Conservation (phyloP, 2,329 filamentous ascomycete genomes). For the Aspergillus aculeatus region DNA sequence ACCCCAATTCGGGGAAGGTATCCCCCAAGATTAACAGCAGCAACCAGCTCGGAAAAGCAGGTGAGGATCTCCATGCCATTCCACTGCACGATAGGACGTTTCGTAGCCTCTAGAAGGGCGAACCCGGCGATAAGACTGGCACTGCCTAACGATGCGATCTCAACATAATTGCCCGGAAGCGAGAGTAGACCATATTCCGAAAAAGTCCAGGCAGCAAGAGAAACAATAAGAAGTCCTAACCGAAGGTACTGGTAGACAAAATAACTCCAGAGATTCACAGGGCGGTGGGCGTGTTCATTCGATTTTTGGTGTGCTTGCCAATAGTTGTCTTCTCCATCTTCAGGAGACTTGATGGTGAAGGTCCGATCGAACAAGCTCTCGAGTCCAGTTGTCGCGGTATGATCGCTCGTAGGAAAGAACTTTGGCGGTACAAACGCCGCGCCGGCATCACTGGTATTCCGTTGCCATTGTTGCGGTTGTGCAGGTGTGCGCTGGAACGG, state of each 20-base stretch:
- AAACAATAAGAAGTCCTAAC: conserved; percentile 29
- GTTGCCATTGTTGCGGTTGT: conserved; percentile 24
- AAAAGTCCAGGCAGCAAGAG: conserved; percentile 33
- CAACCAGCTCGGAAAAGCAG: conserved; percentile 38
- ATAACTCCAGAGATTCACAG: conserved; percentile 15
- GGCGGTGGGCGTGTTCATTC: conserved; percentile 4
- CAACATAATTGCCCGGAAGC: conserved; percentile 39
- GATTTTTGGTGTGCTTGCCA: conserved; percentile 19
- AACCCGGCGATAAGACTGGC: conserved; percentile 43
- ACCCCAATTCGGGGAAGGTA: conserved; percentile 28
- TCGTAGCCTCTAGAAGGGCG: conserved; percentile 39
- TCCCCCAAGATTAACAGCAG: conserved; percentile 39
- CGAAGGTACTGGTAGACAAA: conserved; percentile 32
- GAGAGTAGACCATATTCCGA: conserved; percentile 31
- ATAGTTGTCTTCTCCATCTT: conserved; percentile 24
- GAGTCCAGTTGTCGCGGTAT: conserved; percentile 45
- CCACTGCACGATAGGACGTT: conserved; percentile 38
- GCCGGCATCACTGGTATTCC: conserved; percentile 21
- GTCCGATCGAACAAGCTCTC: conserved; percentile 48
- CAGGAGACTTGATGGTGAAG: conserved; percentile 40
- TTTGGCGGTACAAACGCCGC: conserved; percentile 44
- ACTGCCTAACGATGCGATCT: conserved; percentile 38
- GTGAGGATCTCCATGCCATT: conserved; percentile 41
- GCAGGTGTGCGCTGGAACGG: conserved; percentile 37
- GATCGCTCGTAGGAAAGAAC: conserved; percentile 46